Base-by-base conservation (phyloP, 2,329 filamentous ascomycete genomes). In the Colletotrichum aenigma region DNA sequence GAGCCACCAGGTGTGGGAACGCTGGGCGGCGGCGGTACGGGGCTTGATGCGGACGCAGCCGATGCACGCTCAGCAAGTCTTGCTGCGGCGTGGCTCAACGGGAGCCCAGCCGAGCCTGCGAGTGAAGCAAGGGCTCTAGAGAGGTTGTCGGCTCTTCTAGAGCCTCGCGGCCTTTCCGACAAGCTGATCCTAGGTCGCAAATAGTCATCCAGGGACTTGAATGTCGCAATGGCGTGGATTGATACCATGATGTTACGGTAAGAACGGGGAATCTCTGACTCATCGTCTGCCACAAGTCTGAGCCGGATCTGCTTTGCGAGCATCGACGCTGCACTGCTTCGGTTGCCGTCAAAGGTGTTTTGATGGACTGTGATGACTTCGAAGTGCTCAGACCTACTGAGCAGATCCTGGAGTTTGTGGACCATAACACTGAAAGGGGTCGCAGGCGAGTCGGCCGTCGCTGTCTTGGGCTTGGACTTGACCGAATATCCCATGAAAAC, bases 211-310 rank as follows among this genome's bases (percentile, higher is more conserved):
- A 99, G 87, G 1, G 96, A 95, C 84, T 98, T 98, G 88, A 99
- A 98, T 0, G 96, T 98, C 4, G 97, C 96, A 81, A 99, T 98
- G 18, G 97, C 97, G 83, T 99, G 97, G 73, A 99, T 99, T 1
- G 96, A 98, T 1, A 99, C 97, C 94, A 98, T 98, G 77, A 99
- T 97, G 79, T 96, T 98, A 26, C 95, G 92, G 82, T 98, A 98
- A 0, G 94, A 89, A 43, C 93, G 91, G 21, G 97, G 97, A 75
- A 99, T 97, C 65, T 97, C 95, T 1, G 96, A 96, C 62, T 96
- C 94, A 2, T 97, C 96, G 79, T 98, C 96, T 2, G 97, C 96
- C 48, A 96, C 91, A 38, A 99, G 89, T 79, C 95, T 96, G 60
- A 99, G 90, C 38, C 96, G 92, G 38, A 99, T 93, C 81, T 99